Evolutionary conservation across 179 eudicot genomes (phyloP), one percentile per base, ranked within the genome.

Genomic region (Silene noctiflora): DNA sequence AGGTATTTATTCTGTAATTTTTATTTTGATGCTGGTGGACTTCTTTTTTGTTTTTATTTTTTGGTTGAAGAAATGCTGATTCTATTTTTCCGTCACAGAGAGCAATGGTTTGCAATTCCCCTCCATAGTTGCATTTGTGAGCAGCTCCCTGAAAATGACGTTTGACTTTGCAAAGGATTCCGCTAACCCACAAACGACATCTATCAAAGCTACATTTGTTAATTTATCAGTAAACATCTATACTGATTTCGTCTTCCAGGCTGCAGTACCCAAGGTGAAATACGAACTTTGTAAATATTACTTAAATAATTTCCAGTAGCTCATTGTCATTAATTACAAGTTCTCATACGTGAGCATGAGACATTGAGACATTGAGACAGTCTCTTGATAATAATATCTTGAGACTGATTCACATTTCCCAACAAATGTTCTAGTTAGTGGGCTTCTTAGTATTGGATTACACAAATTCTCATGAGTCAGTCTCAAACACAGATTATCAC

Each of bases 181-280:
- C 27, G 95, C 83, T 75, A 91, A 80, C 76, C 90, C 90, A 14
- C 97, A 93, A 76, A 75, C 81, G 46, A 95, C 99, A 53, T 73
- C 81, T 44, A 81, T 95, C 67, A 88, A 87, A 79, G 96, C 99
- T 67, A 86, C 86, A 14, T 93, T 95, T 81, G 74, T 71, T 33
- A 95, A 95, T 76, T 85, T 89, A 77, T 87, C 97, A 16, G 76
- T 88, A 42, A 82, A 87, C 69, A 64, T 31, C 53, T 91, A 85
- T 69, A 85, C 91, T 55, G 88, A 93, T 87, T 95, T 95, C 74
- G 73, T 93, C 74, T 95, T 95, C 85, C 97, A 91, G 86, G 97
- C 99, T 58, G 99, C 99, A 58, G 99, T 95, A 73, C 99, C 99
- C 20, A 93, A 95, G 97, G 97, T 95, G 88, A 82, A 31, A 2